A percentile compares a stretch with the other conserved stretches of the same genome.
These are phyloP conservation scores for Yueomyces sp. DNA, from an alignment of 805 yeast species.

Conservation along the genomic window DNA sequence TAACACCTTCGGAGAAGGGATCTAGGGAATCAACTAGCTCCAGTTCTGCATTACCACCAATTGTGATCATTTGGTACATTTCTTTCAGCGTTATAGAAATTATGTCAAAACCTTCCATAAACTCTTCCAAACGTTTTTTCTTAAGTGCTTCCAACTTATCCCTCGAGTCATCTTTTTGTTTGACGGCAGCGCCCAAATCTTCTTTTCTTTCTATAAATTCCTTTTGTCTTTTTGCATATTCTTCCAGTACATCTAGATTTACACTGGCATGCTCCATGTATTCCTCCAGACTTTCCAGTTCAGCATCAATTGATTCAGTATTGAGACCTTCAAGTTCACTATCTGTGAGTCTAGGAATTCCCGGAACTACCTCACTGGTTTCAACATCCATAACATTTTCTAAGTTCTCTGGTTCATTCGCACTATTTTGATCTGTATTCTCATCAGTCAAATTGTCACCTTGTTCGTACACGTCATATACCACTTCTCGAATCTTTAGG, in stretches of 20 bases:
- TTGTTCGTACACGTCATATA: constrained; percentile 16
- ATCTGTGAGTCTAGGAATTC: constrained; percentile 31
- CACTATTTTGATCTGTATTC: not conserved
- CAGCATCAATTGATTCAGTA: constrained; percentile 33
- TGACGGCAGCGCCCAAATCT: constrained; percentile 58
- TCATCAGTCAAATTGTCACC: constrained; percentile 1
- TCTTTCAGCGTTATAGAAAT: constrained; percentile 84
- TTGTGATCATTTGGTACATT: constrained; percentile 96
- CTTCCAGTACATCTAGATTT: constrained; percentile 63
- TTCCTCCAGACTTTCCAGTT: constrained; percentile 41
- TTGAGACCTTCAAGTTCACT: constrained; percentile 40
- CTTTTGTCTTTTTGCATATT: constrained; percentile 51
- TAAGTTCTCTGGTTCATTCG: not conserved
- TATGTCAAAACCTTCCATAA: constrained; percentile 81
- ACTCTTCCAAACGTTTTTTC: constrained; percentile 67
- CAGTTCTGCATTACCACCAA: constrained; percentile 98
- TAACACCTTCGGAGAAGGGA: constrained; percentile 95
- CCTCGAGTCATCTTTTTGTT: constrained; percentile 50
- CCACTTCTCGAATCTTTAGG: constrained; percentile 41
- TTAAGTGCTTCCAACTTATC: constrained; percentile 53
- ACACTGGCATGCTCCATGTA: constrained; percentile 43
- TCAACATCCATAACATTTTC: constrained; percentile 18
- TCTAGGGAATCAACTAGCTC: constrained; percentile 91
- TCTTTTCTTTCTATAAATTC: constrained; percentile 53
- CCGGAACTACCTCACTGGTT: constrained; percentile 10